Percentiles rank a stretch among this genome's conserved stretches.
These are phyloP conservation scores for Collariella sp. DNA, from an alignment of 495 filamentous ascomycete species.

Conservation along the genomic window DNA sequence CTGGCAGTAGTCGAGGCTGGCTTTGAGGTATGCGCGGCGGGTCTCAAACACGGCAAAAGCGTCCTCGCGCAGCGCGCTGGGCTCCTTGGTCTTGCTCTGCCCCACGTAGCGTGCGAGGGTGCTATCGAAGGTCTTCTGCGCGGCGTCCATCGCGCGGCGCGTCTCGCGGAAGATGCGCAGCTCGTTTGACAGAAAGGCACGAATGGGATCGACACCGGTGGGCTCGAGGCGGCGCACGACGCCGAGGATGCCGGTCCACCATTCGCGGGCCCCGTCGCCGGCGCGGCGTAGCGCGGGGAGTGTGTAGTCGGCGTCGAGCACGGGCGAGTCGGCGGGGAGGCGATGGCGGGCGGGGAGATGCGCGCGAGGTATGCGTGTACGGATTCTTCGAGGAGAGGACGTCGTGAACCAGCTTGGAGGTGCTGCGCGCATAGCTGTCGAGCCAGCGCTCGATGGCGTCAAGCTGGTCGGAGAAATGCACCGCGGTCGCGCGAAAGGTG, in stretches of 20 bases:
- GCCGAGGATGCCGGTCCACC: constrained; percentile 68
- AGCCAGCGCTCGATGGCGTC: constrained; percentile 91
- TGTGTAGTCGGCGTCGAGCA: constrained; percentile 93
- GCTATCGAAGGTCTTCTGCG: constrained; percentile 75
- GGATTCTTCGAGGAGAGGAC: constrained; percentile 57
- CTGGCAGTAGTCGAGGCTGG: constrained; percentile 87
- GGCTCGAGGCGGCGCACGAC: constrained; percentile 66
- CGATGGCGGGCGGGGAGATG: constrained; percentile 59
- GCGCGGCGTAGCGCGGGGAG: constrained; percentile 74
- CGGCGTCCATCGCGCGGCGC: constrained; percentile 61
- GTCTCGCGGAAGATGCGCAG: constrained; percentile 56
- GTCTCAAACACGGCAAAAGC: constrained; percentile 95
- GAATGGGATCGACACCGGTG: constrained; percentile 71
- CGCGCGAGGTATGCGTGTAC: constrained; percentile 68
- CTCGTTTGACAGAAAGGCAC: constrained; percentile 65
- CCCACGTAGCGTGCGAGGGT: constrained; percentile 68
- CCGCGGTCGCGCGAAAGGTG: constrained; percentile 80
- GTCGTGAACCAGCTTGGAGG: constrained; percentile 69
- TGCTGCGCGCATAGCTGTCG: constrained; percentile 71
- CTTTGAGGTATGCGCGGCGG: constrained; percentile 80
- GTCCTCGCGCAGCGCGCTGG: constrained; percentile 83
- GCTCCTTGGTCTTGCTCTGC: constrained; percentile 88
- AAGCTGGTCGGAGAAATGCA: constrained; percentile 87
- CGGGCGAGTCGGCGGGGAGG: constrained; percentile 58
- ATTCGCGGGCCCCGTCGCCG: constrained; percentile 75